Percentiles rank a stretch among this genome's conserved stretches.
These are phyloP conservation scores for Hypericum androsaemum DNA, from an alignment of 345 rosid genomes.

Conservation along the genomic window DNA sequence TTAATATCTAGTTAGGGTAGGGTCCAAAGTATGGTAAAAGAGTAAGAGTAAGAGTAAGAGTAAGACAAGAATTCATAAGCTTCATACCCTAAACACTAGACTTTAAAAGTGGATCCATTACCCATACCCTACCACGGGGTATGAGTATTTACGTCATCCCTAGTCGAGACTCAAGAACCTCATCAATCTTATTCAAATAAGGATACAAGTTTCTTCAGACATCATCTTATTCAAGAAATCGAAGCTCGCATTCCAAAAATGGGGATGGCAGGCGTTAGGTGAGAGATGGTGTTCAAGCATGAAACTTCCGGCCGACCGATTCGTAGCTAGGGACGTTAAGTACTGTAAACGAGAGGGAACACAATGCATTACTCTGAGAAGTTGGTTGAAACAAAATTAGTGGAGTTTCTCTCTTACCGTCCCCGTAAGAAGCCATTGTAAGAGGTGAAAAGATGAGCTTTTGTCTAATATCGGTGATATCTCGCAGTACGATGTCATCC, in stretches of 20 bases:
- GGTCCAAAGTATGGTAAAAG: too few species aligned
- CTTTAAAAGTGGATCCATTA: too few species aligned
- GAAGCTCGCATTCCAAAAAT: not conserved
- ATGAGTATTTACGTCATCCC: too few species aligned
- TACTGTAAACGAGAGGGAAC: conserved; percentile 31
- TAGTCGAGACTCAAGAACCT: too few species aligned
- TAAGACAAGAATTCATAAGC: too few species aligned
- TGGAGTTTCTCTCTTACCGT: conserved; percentile 44
- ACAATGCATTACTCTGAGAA: not conserved
- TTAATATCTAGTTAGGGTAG: too few species aligned
- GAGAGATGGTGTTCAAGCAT: conserved; percentile 8
- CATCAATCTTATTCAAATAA: too few species aligned
- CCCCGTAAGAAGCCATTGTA: conserved; percentile 84
- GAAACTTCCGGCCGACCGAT: conserved; percentile 46
- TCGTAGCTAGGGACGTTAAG: conserved; percentile 59
- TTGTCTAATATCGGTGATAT: conserved; percentile 40
- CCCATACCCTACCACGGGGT: too few species aligned
- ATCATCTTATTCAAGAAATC: not conserved
- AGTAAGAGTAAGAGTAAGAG: too few species aligned
- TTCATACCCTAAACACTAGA: too few species aligned
- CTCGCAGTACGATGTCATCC: conserved; percentile 48
- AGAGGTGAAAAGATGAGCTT: conserved; percentile 68
- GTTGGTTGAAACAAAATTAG: not conserved
- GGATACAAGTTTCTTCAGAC: too few species aligned
- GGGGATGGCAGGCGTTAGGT: not conserved